phyloP scores from a whole-genome alignment of 1,284 basidiomycete genomes.

The Boletus chippewaensis region DNA sequence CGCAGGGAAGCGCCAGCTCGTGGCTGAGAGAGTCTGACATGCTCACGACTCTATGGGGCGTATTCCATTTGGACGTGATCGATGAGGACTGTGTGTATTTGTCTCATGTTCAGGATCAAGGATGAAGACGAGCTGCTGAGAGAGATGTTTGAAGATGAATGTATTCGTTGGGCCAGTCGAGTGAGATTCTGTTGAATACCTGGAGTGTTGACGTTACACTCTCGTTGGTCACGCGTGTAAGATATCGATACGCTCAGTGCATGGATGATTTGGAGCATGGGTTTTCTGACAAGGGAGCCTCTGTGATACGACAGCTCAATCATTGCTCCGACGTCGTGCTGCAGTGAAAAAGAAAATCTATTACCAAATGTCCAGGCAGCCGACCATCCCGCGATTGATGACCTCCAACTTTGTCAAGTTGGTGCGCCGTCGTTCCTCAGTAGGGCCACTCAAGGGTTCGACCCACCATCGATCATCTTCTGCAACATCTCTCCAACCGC shows the following conservation, averaged over 20 bases:
- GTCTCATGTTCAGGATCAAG: conserved; percentile 1
- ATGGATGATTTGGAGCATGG: too few relatives aligned
- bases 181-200: conserved; percentile 32
- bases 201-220: conserved; percentile 7
- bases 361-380: conserved; percentile 12
- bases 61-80: background rate
- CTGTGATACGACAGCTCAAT: background rate
- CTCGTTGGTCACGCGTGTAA: too few relatives aligned
- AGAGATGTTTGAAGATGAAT: conserved; percentile 34
- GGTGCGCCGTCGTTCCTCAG: conserved; percentile 41
- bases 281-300: background rate
- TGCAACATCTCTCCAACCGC: conserved; percentile 51
- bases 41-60: background rate
- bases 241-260: too few relatives aligned
- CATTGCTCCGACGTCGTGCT: background rate
- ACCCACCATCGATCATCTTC: conserved; percentile 58
- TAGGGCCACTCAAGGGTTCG: conserved; percentile 41
- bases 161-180: conserved; percentile 31
- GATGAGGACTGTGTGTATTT: background rate
- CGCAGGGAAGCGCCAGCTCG: conserved; percentile 29
- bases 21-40: conserved; percentile 22
- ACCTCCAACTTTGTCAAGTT: conserved; percentile 37
- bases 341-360: background rate
- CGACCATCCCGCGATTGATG: conserved; percentile 40
- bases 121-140: conserved; percentile 20